phyloP scores from a whole-genome alignment of 306 rosid species.

The Alnus rubra region DNA sequence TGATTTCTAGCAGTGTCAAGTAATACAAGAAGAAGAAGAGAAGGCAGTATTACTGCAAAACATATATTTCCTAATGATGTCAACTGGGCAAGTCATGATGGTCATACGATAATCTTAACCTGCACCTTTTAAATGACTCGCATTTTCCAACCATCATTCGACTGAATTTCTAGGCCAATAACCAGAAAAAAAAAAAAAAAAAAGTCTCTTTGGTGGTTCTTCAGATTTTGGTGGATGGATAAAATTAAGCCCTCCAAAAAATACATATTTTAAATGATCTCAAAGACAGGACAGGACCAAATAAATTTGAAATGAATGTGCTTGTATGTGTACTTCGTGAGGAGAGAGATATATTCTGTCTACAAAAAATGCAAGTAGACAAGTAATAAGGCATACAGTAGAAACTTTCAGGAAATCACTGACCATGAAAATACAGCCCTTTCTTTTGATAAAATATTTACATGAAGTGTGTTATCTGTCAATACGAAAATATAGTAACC shows the following conservation, averaged over 20 bases:
- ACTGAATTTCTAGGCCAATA: constrained; percentile 7
- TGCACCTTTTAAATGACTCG: neutral
- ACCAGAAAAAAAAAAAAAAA: neutral
- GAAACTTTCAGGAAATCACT: neutral
- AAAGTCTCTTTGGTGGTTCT: neutral
- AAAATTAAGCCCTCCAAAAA: neutral
- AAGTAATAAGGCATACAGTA: neutral
- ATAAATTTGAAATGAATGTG: neutral
- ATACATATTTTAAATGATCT: neutral
- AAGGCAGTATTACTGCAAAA: neutral
- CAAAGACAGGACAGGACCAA: neutral
- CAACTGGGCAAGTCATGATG: neutral
- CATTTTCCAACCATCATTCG: neutral
- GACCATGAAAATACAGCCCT: neutral
- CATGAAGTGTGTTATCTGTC: neutral
- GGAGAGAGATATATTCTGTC: neutral
- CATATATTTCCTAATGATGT: constrained; percentile 11
- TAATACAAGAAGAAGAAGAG: constrained; percentile 26
- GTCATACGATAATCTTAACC: neutral
- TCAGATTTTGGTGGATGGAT: constrained; percentile 6
- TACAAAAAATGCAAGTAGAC: neutral
- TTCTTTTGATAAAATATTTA: neutral
- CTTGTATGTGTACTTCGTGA: neutral
- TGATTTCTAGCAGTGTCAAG: constrained; percentile 69
- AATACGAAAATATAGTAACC: neutral